Evolutionary conservation across 495 filamentous ascomycete species (phyloP).

Genomic region (Polyplosphaeria fusca): DNA sequence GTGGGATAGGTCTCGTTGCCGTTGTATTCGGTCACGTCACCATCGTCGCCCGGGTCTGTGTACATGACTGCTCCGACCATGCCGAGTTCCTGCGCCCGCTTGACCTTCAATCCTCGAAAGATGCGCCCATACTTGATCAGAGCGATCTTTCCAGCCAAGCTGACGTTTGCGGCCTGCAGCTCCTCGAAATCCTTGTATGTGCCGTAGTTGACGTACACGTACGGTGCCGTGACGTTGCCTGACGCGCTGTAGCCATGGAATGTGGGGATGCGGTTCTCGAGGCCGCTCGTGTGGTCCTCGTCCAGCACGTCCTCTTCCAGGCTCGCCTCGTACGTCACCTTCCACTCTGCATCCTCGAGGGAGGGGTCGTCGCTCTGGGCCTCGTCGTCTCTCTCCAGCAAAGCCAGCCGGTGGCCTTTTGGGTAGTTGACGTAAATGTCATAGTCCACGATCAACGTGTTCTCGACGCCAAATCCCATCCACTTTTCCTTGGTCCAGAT

Average conservation of each 20-base stretch:
- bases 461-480: constrained; percentile 75
- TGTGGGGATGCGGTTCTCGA: constrained; percentile 75
- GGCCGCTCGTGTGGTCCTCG: constrained; percentile 72
- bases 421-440: constrained; percentile 94
- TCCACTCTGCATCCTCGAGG: constrained; percentile 44
- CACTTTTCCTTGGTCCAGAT: constrained; percentile 84
- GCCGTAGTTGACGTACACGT: constrained; percentile 87
- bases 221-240: constrained; percentile 82
- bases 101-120: constrained; percentile 90
- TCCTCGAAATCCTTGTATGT: constrained; percentile 83
- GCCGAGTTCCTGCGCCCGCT: constrained; percentile 86
- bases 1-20: constrained; percentile 78
- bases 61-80: constrained; percentile 86
- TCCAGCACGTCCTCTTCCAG: constrained; percentile 83
- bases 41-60: constrained; percentile 87
- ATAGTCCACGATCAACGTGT: constrained; percentile 71
- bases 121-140: constrained; percentile 81
- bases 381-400: constrained; percentile 58
- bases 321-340: constrained; percentile 73
- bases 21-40: constrained; percentile 72
- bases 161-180: constrained; percentile 69
- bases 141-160: constrained; percentile 78
- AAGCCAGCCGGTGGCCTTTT: constrained; percentile 68
- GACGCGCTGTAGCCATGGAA: constrained; percentile 94
- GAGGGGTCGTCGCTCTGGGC: constrained; percentile 10